These are phyloP conservation scores for Stephania yunnanensis DNA, from an alignment of 164 flowering plant species.

Conservation along the genomic window DNA sequence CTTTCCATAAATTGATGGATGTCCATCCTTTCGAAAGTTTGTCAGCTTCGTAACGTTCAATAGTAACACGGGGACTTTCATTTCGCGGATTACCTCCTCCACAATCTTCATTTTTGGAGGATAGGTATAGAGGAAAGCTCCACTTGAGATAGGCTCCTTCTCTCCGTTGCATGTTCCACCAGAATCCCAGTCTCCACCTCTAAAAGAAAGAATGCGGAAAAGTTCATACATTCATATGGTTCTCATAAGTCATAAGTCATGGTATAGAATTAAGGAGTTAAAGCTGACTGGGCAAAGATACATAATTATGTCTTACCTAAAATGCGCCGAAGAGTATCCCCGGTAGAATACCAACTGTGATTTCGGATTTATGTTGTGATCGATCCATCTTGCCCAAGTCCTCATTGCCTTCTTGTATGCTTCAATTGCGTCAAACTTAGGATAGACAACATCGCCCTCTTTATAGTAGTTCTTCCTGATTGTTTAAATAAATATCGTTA, in stretches of 20 bases:
- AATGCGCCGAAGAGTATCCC: conserved; percentile 90
- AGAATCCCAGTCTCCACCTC: conserved; percentile 99
- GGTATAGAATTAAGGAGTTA: background rate
- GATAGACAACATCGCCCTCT: conserved; percentile 79
- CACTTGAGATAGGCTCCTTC: conserved; percentile 53
- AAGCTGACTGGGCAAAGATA: background rate
- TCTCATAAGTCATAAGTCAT: background rate
- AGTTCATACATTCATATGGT: background rate
- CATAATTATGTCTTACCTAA: conserved; percentile 37
- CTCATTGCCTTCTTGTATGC: conserved; percentile 73
- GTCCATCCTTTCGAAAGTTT: conserved; percentile 88
- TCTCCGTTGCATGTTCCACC: conserved; percentile 93
- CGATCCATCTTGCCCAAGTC: conserved; percentile 90
- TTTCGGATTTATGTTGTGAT: conserved; percentile 38
- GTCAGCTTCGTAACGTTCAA: conserved; percentile 75
- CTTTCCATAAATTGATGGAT: conserved; percentile 82
- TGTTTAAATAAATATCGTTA: background rate
- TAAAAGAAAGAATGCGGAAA: conserved; percentile 16
- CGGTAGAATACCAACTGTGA: conserved; percentile 74
- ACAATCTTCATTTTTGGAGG: conserved; percentile 83
- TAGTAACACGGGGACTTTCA: conserved; percentile 51
- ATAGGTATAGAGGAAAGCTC: conserved; percentile 55
- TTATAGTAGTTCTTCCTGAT: conserved; percentile 80
- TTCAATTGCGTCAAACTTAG: conserved; percentile 73
- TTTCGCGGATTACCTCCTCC: conserved; percentile 62